Percentiles rank a stretch among this genome's conserved stretches.
Conservation (phyloP, 1,284 basidiomycete species). For the Puccinia novopanici region DNA sequence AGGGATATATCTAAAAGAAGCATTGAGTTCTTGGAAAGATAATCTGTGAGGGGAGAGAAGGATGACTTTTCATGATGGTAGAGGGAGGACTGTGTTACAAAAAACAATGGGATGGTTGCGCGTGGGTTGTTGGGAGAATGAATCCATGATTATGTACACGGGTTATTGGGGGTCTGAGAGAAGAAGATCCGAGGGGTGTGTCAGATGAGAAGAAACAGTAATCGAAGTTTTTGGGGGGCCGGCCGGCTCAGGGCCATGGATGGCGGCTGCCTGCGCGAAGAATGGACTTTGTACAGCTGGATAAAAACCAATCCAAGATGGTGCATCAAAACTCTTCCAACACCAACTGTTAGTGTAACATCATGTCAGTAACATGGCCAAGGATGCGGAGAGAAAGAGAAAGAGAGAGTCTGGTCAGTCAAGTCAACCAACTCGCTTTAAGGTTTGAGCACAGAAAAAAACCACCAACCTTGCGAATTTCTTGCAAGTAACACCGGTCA, state of each 20-base stretch:
- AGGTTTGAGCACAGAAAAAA: background rate
- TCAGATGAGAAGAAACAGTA: too few relatives aligned
- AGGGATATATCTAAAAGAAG: too few relatives aligned
- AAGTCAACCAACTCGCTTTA: background rate
- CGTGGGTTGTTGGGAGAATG: too few relatives aligned
- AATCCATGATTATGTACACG: too few relatives aligned
- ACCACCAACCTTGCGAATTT: slow-evolving; percentile 48
- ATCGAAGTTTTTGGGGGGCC: too few relatives aligned
- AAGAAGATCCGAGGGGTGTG: too few relatives aligned
- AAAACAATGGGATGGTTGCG: too few relatives aligned
- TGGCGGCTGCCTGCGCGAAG: background rate
- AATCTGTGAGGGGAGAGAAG: too few relatives aligned
- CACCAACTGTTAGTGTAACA: background rate
- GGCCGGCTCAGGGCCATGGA: background rate
- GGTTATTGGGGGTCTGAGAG: too few relatives aligned
- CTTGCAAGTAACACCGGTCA: slow-evolving; percentile 34
- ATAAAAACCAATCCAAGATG: background rate
- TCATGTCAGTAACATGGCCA: background rate
- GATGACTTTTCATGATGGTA: too few relatives aligned
- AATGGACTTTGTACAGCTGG: background rate
- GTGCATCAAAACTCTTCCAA: background rate
- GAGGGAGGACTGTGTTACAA: too few relatives aligned
- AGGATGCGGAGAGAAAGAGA: background rate
- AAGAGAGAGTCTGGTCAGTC: background rate
- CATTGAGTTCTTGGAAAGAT: too few relatives aligned